These are phyloP conservation scores for Lachnellula arida DNA, from an alignment of 2,329 filamentous ascomycete genomes.

Conservation along the genomic window DNA sequence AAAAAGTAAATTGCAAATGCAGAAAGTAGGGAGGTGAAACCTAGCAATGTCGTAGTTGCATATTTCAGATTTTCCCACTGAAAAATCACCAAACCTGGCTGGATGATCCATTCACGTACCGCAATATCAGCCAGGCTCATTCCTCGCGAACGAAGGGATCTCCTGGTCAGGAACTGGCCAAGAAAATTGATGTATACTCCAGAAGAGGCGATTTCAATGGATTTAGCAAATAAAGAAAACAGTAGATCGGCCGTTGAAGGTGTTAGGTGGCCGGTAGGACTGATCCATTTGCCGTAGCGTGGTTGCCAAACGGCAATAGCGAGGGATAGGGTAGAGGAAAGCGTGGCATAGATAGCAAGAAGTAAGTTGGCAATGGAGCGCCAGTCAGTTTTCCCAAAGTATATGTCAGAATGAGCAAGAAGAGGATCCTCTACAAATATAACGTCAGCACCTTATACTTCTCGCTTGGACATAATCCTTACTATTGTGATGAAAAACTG, in stretches of 20 bases:
- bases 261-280: slow-evolving; percentile 1
- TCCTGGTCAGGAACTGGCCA: slow-evolving; percentile 7
- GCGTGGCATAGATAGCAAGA: slow-evolving; percentile 8
- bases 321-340: slow-evolving; percentile 4
- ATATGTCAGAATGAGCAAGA: slow-evolving; percentile 7
- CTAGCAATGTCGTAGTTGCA: slow-evolving; percentile 6
- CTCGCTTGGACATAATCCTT: not conserved
- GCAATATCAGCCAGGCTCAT: slow-evolving; percentile 5
- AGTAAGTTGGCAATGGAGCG: slow-evolving; percentile 9
- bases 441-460: not conserved
- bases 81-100: slow-evolving; percentile 3
- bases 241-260: slow-evolving; percentile 6
- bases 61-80: slow-evolving; percentile 7
- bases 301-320: slow-evolving; percentile 7
- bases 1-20: slow-evolving; percentile 8
- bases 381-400: slow-evolving; percentile 9
- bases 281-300: slow-evolving; percentile 9
- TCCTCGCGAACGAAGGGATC: slow-evolving; percentile 4
- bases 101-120: slow-evolving; percentile 6
- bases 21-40: slow-evolving; percentile 1
- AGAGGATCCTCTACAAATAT: slow-evolving; percentile 1
- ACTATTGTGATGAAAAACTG: slow-evolving; percentile 4
- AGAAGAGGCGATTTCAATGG: slow-evolving; percentile 6
- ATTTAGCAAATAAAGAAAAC: slow-evolving; percentile 6
- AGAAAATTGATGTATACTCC: slow-evolving; percentile 8